phyloP scores from a whole-genome alignment of 2,329 filamentous ascomycete species.

The Aspergillus fructus region DNA sequence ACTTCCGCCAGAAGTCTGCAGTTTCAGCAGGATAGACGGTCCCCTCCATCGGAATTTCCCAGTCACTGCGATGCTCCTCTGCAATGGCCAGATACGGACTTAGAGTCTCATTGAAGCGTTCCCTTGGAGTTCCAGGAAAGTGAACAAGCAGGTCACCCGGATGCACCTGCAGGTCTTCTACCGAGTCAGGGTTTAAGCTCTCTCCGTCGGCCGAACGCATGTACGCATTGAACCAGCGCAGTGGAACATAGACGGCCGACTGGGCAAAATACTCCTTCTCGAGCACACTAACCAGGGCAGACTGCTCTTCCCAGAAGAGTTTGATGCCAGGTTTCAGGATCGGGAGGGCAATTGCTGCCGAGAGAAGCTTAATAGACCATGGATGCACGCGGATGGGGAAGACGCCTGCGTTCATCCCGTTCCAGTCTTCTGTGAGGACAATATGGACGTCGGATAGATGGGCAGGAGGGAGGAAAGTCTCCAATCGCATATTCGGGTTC shows the following conservation, averaged over 20 bases:
- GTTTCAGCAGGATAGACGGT: slow-evolving; percentile 14
- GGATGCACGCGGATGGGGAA: slow-evolving; percentile 36
- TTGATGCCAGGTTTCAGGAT: slow-evolving; percentile 20
- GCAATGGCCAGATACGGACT: slow-evolving; percentile 17
- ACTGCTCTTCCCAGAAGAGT: slow-evolving; percentile 22
- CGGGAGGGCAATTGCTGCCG: slow-evolving; percentile 27
- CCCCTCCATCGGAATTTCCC: slow-evolving; percentile 10
- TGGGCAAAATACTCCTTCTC: slow-evolving; percentile 16
- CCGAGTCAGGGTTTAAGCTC: slow-evolving; percentile 1
- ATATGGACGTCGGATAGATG: slow-evolving; percentile 29
- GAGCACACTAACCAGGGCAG: slow-evolving; percentile 3
- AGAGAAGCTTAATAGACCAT: slow-evolving; percentile 34
- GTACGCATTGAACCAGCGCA: slow-evolving; percentile 21
- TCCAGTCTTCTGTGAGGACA: slow-evolving; percentile 31
- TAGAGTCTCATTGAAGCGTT: slow-evolving; percentile 6
- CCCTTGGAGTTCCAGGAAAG: slow-evolving; percentile 12
- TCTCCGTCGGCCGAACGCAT: slow-evolving; percentile 8
- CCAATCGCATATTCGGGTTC: slow-evolving; percentile 33
- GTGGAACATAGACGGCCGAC: slow-evolving; percentile 16
- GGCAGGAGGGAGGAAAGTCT: slow-evolving; percentile 34
- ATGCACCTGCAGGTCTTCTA: slow-evolving; percentile 11
- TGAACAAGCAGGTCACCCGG: slow-evolving; percentile 19
- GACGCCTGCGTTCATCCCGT: slow-evolving; percentile 35
- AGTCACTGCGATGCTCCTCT: slow-evolving; percentile 11
- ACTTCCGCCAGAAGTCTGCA: slow-evolving; percentile 11